phyloP scores from a whole-genome alignment of 352 stramenopile species.

The Phytophthora megakarya region DNA sequence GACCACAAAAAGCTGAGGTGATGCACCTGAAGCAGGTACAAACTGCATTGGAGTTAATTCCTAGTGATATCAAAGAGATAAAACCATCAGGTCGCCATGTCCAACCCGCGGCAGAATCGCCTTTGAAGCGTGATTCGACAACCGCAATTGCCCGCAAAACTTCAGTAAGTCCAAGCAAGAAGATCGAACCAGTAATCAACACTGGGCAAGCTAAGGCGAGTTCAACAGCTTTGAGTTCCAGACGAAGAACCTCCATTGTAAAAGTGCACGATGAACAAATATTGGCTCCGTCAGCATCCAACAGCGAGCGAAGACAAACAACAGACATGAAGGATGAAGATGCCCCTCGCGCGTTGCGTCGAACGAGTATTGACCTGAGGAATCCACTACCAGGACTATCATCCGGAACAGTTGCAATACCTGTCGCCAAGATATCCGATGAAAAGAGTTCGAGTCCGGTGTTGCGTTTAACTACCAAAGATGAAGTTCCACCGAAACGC shows the following conservation, averaged over 20 bases:
- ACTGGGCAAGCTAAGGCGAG: not conserved
- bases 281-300: not conserved
- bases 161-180: slow-evolving; percentile 20
- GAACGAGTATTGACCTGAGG: slow-evolving; percentile 18
- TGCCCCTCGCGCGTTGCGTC: not conserved
- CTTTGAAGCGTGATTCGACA: not conserved
- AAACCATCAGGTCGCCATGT: not conserved
- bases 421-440: not conserved
- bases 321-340: slow-evolving; percentile 17
- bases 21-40: not conserved
- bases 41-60: not conserved
- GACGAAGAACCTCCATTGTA: slow-evolving; percentile 14
- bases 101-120: not conserved
- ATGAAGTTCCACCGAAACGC: slow-evolving; percentile 4
- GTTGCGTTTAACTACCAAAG: slow-evolving; percentile 3
- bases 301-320: slow-evolving; percentile 18
- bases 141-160: slow-evolving; percentile 12
- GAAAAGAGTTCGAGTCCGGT: not conserved
- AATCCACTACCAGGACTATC: slow-evolving; percentile 6
- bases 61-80: not conserved
- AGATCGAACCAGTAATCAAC: not conserved
- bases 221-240: slow-evolving; percentile 15
- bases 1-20: not conserved
- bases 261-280: slow-evolving; percentile 7
- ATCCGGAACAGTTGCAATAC: not conserved